A percentile compares a stretch with the other conserved stretches of the same genome.
These are phyloP conservation scores for Omphalotus guepiniiformis DNA, from an alignment of 768 basidiomycete genomes.

Conservation along the genomic window DNA sequence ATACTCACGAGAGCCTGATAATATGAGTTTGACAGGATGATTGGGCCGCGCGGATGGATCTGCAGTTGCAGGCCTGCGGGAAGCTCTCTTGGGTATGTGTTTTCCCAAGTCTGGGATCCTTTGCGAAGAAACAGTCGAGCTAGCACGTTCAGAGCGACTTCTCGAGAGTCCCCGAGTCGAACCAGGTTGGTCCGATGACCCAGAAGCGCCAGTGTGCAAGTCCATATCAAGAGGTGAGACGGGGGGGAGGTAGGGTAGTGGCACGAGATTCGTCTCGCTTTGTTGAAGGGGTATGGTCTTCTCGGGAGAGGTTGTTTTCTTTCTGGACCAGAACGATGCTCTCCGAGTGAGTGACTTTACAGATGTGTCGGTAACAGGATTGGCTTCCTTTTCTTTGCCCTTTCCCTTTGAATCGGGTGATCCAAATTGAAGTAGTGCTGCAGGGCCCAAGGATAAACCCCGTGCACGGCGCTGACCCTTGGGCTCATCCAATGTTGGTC, in stretches of 20 bases:
- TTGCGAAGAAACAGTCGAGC: background rate
- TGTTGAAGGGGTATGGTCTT: background rate
- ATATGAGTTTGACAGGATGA: background rate
- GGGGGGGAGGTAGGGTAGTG: constrained; percentile 36
- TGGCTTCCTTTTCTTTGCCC: constrained; percentile 41
- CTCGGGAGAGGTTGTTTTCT: constrained; percentile 28
- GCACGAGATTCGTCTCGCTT: constrained; percentile 18
- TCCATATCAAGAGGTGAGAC: constrained; percentile 41
- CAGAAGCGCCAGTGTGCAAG: constrained; percentile 16
- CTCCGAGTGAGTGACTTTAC: constrained; percentile 47
- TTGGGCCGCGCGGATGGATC: constrained; percentile 1
- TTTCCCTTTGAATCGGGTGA: constrained; percentile 42
- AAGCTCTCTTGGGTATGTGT: background rate
- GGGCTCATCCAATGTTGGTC: constrained; percentile 8
- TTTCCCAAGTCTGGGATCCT: background rate
- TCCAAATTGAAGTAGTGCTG: constrained; percentile 33
- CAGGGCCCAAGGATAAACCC: constrained; percentile 54
- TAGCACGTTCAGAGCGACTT: constrained; percentile 36
- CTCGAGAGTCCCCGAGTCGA: constrained; percentile 34
- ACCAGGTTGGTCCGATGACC: constrained; percentile 11
- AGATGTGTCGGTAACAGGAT: constrained; percentile 21
- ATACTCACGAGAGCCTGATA: constrained; percentile 3
- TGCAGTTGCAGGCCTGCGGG: constrained; percentile 10
- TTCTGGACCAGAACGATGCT: constrained; percentile 66
- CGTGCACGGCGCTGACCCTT: constrained; percentile 33